Base-by-base conservation (phyloP, 768 basidiomycete genomes). In the Amylocystis lapponica region DNA sequence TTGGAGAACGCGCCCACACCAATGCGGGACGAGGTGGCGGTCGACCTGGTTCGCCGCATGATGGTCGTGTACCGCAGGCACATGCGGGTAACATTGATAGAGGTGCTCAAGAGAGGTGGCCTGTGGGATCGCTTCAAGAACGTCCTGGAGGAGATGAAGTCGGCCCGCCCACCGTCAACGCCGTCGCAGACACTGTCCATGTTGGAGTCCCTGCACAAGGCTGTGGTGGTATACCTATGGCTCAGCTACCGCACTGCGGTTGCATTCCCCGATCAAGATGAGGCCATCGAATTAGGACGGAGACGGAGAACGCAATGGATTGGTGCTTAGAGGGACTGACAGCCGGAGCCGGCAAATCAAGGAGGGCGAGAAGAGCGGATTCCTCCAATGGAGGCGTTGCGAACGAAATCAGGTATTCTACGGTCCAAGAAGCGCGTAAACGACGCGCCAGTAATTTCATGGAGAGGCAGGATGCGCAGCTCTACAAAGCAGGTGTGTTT, bases 221-320 rank as follows among this genome's bases (percentile, higher is more conserved):
- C 78, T 23, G 54, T 90, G 22, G 80, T 83, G 12, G 52, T 85
- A 17, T 97, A 97, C 63, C 67, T 91, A 37, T 99, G 95, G 95
- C 69, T 93, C 50, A 70, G 72, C 16, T 81, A 78, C 59, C 81
- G 93, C 29, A 71, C 78, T 45, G 70, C 78, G 0, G 68, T 89
- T 40, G 69, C 80, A 7, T 97, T 86, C 59, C 62, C 74, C 4
- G 70, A 84, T n/a, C 65, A 72, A 25, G 58, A 65, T 5, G 60
- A 65, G 21, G 84, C 80, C 2, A 50, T 61, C 11, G 63, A 13
- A 54, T 89, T 34, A 88, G 91, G 58, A 57, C 57, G 11, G 65
- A 83, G 21, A 66, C 81, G 6, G 89, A 95, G 64, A 55, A 57
- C 27, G 81, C 71, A 12, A 70, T 94, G 54, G 82, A 89, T 37